Evolutionary conservation across 805 yeast species (phyloP), one percentile per base, ranked within the genome.

Genomic region (Grigorovia yakushimaensis): DNA sequence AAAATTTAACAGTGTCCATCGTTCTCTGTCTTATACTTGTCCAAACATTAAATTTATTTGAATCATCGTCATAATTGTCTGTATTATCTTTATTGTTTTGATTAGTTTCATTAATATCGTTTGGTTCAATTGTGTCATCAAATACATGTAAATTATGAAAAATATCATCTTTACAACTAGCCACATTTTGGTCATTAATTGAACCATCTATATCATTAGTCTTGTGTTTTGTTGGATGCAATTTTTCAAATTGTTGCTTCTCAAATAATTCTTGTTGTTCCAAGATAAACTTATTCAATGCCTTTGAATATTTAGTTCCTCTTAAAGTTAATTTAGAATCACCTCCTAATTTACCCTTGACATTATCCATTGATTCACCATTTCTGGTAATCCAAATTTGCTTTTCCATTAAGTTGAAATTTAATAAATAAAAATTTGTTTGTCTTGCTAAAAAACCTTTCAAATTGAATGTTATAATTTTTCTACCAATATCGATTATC

Each of bases 321-420:
- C 96, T 76, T 49, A 74, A 73, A 0, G 97, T 89, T 39, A 91
- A 68, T 21, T 72, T 70, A 0, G 96, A 83, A 64, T 91, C 93
- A 20, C 98, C 98, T 10, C 98, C 98, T 54, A 91, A 88, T 46
- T 79, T 73, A 5, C 98, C 98, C 44, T 69, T 59, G 18, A 87
- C 82, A 61, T 91, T 91, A 61, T 88, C 96, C 33, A 76, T 74
- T 53, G 89, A 80, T 67, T 91, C 98, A 44, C 98, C 98, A 59
- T 89, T 96, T 51, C 98, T 77, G 1, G 97, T 82, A 51, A 91
- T 84, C 88, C 96, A 91, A 45, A 91, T 88, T 62, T 89, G 95
- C 51, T 97, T 75, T 61, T 86, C 93, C 49, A 83, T 77, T 40
- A 91, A 72, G 61, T 93, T 91, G 76, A 91, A 91, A 58, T 88